These are phyloP conservation scores for Sordariomycetes sp. DNA, from an alignment of 2,329 filamentous ascomycete species.

Conservation along the genomic window DNA sequence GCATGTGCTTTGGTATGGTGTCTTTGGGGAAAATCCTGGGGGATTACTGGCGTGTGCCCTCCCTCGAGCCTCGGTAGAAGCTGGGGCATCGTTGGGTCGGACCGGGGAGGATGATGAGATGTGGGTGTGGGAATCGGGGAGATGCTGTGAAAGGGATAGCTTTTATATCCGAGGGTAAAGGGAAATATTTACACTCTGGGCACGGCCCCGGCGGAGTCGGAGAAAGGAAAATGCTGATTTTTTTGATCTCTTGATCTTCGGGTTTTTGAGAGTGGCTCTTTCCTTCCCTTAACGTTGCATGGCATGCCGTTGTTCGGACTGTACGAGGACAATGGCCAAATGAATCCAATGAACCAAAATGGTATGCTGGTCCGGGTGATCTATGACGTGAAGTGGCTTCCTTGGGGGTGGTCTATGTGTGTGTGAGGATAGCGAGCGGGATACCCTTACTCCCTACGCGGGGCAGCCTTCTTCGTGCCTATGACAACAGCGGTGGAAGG, in stretches of 20 bases:
- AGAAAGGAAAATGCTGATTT: conserved; percentile 1
- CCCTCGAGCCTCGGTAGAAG: background rate
- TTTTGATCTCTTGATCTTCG: background rate
- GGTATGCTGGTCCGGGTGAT: too few species aligned
- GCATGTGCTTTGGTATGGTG: background rate
- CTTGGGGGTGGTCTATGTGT: too few species aligned
- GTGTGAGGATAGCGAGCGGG: too few species aligned
- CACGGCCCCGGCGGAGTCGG: background rate
- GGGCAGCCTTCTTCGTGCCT: too few species aligned
- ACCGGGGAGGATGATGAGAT: background rate
- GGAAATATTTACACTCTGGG: background rate
- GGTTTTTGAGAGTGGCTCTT: background rate
- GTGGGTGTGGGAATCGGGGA: background rate
- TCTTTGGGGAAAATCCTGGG: background rate
- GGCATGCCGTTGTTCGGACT: conserved; percentile 1
- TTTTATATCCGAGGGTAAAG: background rate
- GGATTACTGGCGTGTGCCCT: background rate
- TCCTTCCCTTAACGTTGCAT: conserved; percentile 3
- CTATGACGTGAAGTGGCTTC: too few species aligned
- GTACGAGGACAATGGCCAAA: background rate
- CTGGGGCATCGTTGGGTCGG: background rate
- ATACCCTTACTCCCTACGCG: too few species aligned
- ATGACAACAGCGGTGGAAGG: too few species aligned
- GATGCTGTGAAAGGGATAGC: background rate
- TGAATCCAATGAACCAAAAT: too few species aligned